Conservation (phyloP, 2,329 filamentous ascomycete species). For the Sordariomycetes sp. region DNA sequence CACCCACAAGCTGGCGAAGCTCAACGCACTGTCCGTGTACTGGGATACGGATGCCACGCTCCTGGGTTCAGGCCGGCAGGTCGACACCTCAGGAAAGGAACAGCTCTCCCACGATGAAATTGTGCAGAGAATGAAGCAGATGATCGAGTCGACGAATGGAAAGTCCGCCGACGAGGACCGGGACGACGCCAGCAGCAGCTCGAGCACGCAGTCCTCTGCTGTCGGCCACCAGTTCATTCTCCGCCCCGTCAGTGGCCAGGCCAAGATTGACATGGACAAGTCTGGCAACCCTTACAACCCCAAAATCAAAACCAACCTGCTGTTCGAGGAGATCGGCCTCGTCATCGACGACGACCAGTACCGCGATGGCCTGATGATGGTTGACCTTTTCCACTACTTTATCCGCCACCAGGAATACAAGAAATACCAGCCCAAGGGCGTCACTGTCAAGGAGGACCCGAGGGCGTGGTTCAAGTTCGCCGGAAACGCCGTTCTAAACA, state of each 20-base stretch:
- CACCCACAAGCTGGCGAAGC: conserved; percentile 86
- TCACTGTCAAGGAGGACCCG: conserved; percentile 76
- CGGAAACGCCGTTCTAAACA: conserved; percentile 73
- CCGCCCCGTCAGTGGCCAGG: conserved; percentile 88
- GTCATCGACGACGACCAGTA: conserved; percentile 98
- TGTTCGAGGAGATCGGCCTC: conserved; percentile 96
- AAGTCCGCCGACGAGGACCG: conserved; percentile 39
- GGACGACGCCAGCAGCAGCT: conserved; percentile 12
- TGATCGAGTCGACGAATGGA: conserved; percentile 46
- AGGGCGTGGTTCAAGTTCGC: conserved; percentile 88
- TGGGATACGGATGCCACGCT: conserved; percentile 93
- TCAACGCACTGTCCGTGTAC: conserved; percentile 85
- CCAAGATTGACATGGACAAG: conserved; percentile 91
- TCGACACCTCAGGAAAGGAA: conserved; percentile 39
- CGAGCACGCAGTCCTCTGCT: conserved; percentile 8
- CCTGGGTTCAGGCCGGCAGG: conserved; percentile 69
- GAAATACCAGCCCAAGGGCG: conserved; percentile 72
- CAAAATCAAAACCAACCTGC: conserved; percentile 76
- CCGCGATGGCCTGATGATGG: conserved; percentile 92
- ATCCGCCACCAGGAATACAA: conserved; percentile 96
- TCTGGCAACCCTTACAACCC: conserved; percentile 66
- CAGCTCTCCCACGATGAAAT: conserved; percentile 61
- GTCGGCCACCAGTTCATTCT: conserved; percentile 78
- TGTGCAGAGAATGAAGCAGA: conserved; percentile 59
- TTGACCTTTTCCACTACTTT: conserved; percentile 97